Base-by-base conservation (phyloP, 2,329 filamentous ascomycete species). In the Ophiocordyceps sinensis region DNA sequence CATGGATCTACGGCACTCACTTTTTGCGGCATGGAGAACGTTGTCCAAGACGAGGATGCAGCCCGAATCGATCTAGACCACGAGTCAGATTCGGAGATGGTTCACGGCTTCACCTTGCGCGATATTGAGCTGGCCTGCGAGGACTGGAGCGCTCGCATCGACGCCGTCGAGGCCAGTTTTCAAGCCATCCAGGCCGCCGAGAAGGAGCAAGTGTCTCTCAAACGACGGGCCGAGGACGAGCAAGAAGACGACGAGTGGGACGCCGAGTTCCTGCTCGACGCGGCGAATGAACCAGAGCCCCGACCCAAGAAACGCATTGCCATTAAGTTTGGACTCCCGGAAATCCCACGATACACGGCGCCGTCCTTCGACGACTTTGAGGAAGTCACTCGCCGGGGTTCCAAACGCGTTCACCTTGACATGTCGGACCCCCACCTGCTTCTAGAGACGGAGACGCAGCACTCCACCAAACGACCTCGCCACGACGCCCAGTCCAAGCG, bases 361-460 rank as follows among this genome's bases (percentile, higher is more conserved):
- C 82, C 83, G 1, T 78, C 79, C 4, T 80, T 94, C 49, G 85
- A 93, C 53, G 77, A 94, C 46, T 91, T 88, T 14, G 79, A 88
- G 52, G 70, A 75, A 43, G 74, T 77, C 5, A 87, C 84, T 1
- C 70, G 79, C 13, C 77, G 77, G 48, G 71, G 87, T 36, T 79
- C 84, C 3, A 88, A 86, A 60, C 79, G 79, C 36, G 82, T 94
- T 21, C 75, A 80, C 2, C 70, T 98, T 40, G 88, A 96, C 52
- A 73, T 91, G 60, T 88, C 87, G 51, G 91, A 98, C 54, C 84
- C 88, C 1, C 74, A 85, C 51, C 75, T 98, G 5, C 73, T 98
- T 3, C 68, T 96, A 17, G 86, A 95, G 52, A 77, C 87, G 36
- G 78, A 85, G 36, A 70, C 74, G 15, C 75, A 79, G 48, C 68